phyloP scores from a whole-genome alignment of 2,329 filamentous ascomycete genomes.

The Fusarium sp. region DNA sequence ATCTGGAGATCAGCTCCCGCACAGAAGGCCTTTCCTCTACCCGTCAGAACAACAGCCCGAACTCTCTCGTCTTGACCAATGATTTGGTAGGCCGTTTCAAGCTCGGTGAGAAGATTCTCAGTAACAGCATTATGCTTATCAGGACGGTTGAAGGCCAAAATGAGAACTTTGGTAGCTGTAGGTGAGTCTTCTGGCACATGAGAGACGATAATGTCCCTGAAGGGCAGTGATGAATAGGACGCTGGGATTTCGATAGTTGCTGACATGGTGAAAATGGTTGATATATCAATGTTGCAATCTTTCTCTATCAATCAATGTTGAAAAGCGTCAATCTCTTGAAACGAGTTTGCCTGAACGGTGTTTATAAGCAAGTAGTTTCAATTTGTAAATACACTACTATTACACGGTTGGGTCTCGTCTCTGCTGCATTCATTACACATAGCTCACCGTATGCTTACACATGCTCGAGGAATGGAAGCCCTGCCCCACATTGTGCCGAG shows the following conservation, averaged over 20 bases:
- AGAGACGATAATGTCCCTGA: not conserved
- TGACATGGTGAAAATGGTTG: not conserved
- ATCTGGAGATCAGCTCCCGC: not conserved
- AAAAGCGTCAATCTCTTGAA: not conserved
- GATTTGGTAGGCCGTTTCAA: not conserved
- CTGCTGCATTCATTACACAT: not conserved
- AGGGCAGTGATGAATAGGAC: not conserved
- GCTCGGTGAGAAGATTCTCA: not conserved
- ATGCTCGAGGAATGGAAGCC: not conserved
- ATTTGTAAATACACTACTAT: not conserved
- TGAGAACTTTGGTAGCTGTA: not conserved
- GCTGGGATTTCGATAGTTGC: not conserved
- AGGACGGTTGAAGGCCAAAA: not conserved
- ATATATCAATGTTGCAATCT: not conserved
- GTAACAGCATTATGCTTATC: not conserved
- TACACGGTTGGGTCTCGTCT: not conserved
- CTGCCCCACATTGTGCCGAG: not conserved
- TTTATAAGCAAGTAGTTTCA: not conserved
- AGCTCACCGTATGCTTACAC: not conserved
- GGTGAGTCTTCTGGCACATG: not conserved
- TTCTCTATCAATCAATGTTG: not conserved
- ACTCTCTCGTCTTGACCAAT: not conserved
- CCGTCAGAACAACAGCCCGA: not conserved
- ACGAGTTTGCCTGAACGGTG: too few relatives aligned
- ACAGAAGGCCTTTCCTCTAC: not conserved